Evolutionary conservation across 768 basidiomycete species (phyloP).

Genomic region (Boletus speciosus): DNA sequence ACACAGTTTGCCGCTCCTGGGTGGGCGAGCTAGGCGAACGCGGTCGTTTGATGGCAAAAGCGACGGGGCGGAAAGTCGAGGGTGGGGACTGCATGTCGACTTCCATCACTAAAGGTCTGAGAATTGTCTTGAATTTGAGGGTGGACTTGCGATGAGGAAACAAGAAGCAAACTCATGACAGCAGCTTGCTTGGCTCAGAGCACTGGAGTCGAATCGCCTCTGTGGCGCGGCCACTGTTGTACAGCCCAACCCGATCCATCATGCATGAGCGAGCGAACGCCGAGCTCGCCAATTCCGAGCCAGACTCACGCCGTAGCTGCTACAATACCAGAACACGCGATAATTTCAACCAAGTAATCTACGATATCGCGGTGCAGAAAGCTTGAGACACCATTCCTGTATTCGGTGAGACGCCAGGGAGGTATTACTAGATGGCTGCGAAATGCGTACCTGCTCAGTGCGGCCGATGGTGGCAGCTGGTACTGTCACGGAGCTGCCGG

Average conservation of each 20-base stretch:
- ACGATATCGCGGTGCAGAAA: neutral
- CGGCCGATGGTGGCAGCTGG: no score
- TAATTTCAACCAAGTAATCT: neutral
- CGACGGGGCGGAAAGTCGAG: constrained; percentile 36
- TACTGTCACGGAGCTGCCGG: neutral
- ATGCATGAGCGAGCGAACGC: neutral
- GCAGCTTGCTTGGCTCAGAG: neutral
- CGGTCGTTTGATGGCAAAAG: constrained; percentile 47
- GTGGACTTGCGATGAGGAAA: neutral
- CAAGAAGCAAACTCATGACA: neutral
- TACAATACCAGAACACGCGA: neutral
- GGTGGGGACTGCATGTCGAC: constrained; percentile 50
- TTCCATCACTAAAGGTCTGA: constrained; percentile 42
- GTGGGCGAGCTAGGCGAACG: constrained; percentile 54
- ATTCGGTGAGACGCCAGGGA: neutral
- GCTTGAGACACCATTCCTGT: neutral
- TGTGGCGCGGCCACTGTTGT: constrained; percentile 5
- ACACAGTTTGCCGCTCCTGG: constrained; percentile 56
- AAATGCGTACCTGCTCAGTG: no score
- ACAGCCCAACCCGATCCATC: neutral
- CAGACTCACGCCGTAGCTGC: neutral
- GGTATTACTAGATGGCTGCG: no score
- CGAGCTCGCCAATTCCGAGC: neutral
- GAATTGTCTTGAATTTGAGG: neutral
- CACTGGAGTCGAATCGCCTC: neutral